phyloP scores from a whole-genome alignment of 2,329 filamentous ascomycete species.

The Sarocladiaceae sp. region DNA sequence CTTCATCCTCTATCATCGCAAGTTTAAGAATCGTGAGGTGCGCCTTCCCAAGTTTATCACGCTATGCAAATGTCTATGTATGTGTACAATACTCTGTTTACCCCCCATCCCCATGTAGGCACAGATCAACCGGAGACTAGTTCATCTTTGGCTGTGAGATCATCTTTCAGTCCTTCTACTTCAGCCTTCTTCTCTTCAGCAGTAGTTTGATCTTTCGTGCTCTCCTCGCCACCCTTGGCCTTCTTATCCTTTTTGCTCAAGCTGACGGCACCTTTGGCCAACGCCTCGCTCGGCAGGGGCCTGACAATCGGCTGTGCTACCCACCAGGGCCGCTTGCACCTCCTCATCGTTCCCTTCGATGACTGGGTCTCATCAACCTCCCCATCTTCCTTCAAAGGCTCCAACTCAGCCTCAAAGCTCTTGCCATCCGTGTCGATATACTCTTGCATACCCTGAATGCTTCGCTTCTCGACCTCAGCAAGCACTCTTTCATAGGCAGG shows the following conservation, averaged over 20 bases:
- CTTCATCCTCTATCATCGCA: no score
- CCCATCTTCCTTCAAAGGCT: conserved; percentile 20
- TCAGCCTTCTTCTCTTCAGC: conserved; percentile 40
- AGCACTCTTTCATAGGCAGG: conserved; percentile 73
- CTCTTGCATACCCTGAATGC: conserved; percentile 68
- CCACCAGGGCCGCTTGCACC: conserved; percentile 84
- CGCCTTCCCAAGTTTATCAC: no score
- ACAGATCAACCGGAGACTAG: conserved; percentile 19
- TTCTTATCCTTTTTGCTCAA: conserved; percentile 66
- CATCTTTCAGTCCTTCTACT: conserved; percentile 23
- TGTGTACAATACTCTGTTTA: not conserved
- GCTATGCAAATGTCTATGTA: not conserved
- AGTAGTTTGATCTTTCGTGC: conserved; percentile 16
- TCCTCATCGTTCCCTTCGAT: conserved; percentile 63
- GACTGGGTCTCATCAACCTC: conserved; percentile 46
- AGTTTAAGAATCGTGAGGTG: no score
- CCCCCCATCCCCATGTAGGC: conserved; percentile 8
- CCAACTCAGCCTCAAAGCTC: conserved; percentile 39
- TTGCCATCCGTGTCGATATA: conserved; percentile 51
- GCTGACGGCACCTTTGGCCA: conserved; percentile 73
- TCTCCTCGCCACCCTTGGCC: conserved; percentile 22
- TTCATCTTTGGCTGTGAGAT: conserved; percentile 20
- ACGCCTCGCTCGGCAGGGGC: conserved; percentile 81
- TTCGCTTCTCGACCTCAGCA: conserved; percentile 67
- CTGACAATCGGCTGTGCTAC: conserved; percentile 83